Conservation (phyloP, 768 basidiomycete species). For the Russula griseocarnosa region DNA sequence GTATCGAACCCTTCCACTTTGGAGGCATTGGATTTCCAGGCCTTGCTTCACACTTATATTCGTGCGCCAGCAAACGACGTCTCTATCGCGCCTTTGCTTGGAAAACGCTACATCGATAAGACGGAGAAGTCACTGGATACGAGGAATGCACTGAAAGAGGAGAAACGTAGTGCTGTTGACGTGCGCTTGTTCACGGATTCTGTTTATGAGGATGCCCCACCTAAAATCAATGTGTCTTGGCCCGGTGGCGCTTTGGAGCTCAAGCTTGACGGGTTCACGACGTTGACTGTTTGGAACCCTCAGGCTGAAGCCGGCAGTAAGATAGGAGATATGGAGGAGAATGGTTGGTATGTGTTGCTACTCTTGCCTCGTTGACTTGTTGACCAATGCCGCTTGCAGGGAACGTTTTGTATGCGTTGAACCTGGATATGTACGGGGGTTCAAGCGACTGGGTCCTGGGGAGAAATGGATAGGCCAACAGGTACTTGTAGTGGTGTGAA, state of each 20-base stretch:
- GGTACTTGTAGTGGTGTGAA: conserved; percentile 47
- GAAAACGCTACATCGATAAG: conserved; percentile 76
- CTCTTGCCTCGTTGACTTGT: background rate
- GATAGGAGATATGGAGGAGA: conserved; percentile 86
- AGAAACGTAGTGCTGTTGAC: conserved; percentile 60
- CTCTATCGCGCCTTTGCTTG: conserved; percentile 60
- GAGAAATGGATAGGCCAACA: conserved; percentile 77
- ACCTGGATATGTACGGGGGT: conserved; percentile 80
- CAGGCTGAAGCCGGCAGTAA: conserved; percentile 60
- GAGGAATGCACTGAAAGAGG: conserved; percentile 48
- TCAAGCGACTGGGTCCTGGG: conserved; percentile 56
- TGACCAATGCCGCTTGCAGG: conserved; percentile 42
- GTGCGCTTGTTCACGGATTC: conserved; percentile 67
- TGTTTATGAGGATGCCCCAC: conserved; percentile 65
- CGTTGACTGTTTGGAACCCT: conserved; percentile 96
- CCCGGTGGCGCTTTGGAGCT: conserved; percentile 53
- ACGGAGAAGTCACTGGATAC: conserved; percentile 54
- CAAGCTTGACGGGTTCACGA: conserved; percentile 54
- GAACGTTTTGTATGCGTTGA: conserved; percentile 87
- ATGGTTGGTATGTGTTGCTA: conserved; percentile 63
- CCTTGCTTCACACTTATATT: conserved; percentile 90
- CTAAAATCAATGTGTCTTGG: conserved; percentile 58
- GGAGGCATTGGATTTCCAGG: conserved; percentile 76
- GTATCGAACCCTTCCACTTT: conserved; percentile 59
- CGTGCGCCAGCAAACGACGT: conserved; percentile 56